A percentile compares a stretch with the other conserved stretches of the same genome.
These are phyloP conservation scores for Aspergillus sp. DNA, from an alignment of 2,329 filamentous ascomycete genomes.

Conservation along the genomic window DNA sequence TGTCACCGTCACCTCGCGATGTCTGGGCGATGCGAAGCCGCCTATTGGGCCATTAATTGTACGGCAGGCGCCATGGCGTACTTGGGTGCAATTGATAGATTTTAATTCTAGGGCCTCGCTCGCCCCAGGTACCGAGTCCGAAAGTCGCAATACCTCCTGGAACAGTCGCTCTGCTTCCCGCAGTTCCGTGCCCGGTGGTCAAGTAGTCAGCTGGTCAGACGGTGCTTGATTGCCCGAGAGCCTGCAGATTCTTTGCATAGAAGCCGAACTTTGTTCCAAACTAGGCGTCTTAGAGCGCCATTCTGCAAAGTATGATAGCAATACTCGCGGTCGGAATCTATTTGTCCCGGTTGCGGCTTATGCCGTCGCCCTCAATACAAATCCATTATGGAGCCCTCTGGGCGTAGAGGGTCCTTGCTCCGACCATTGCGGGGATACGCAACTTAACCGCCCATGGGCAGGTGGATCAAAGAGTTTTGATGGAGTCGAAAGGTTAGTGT, in stretches of 20 bases:
- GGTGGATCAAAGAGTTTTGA: neutral
- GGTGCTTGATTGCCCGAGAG: neutral
- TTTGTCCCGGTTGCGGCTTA: neutral
- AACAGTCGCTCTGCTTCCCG: neutral
- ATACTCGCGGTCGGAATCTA: neutral
- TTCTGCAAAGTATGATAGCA: neutral
- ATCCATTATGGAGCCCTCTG: neutral
- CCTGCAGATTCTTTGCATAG: slow-evolving; percentile 9
- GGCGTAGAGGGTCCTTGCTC: neutral
- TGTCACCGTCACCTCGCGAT: neutral
- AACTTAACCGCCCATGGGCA: neutral
- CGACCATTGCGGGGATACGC: neutral
- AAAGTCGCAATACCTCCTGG: neutral
- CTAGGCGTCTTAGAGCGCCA: neutral
- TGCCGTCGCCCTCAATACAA: neutral
- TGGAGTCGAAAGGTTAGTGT: neutral
- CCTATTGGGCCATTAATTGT: neutral
- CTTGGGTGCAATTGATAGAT: neutral
- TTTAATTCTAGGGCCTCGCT: neutral
- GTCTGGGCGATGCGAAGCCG: neutral
- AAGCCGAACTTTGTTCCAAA: slow-evolving; percentile 9
- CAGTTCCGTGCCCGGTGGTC: neutral
- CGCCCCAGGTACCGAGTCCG: slow-evolving; percentile 6
- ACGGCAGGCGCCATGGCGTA: neutral
- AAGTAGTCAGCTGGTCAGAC: slow-evolving; percentile 6